Conservation (phyloP, 2,329 filamentous ascomycete species). For the Septoria linicola region DNA sequence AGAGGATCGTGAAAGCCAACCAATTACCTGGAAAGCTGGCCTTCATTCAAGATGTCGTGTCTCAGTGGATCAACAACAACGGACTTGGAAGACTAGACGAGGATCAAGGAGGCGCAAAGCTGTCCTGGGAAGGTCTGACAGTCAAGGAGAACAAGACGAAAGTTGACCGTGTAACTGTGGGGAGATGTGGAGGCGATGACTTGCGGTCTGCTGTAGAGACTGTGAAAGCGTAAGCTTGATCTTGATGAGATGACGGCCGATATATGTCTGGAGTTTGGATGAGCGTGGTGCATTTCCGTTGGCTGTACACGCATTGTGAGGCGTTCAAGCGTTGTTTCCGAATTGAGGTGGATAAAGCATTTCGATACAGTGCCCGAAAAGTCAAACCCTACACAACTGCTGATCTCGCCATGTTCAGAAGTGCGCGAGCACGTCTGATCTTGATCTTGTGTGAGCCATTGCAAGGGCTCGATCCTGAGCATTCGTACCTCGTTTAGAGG, state of each 20-base stretch:
- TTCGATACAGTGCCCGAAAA: background rate
- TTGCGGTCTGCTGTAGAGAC: constrained; percentile 1
- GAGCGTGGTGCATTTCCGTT: background rate
- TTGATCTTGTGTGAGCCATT: too few species aligned
- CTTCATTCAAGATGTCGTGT: constrained; percentile 67
- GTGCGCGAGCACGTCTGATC: too few species aligned
- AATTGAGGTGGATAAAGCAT: background rate
- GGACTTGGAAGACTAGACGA: constrained; percentile 58
- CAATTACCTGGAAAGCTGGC: constrained; percentile 71
- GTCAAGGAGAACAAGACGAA: constrained; percentile 47
- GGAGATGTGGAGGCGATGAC: constrained; percentile 48
- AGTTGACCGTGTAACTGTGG: constrained; percentile 50
- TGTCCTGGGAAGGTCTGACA: constrained; percentile 47
- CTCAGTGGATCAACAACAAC: constrained; percentile 68
- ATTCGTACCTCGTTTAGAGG: too few species aligned
- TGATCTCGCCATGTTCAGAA: too few species aligned
- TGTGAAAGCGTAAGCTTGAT: constrained; percentile 7
- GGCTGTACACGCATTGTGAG: constrained; percentile 3
- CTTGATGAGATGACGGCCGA: constrained; percentile 13
- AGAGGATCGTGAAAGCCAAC: constrained; percentile 64
- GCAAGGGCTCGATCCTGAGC: too few species aligned
- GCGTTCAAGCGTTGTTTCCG: constrained; percentile 4
- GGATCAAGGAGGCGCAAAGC: constrained; percentile 32
- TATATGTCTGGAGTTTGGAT: constrained; percentile 3
- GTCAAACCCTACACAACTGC: background rate